Evolutionary conservation across 305 asterid species (phyloP).

Genomic region (Fraxinus sp.): DNA sequence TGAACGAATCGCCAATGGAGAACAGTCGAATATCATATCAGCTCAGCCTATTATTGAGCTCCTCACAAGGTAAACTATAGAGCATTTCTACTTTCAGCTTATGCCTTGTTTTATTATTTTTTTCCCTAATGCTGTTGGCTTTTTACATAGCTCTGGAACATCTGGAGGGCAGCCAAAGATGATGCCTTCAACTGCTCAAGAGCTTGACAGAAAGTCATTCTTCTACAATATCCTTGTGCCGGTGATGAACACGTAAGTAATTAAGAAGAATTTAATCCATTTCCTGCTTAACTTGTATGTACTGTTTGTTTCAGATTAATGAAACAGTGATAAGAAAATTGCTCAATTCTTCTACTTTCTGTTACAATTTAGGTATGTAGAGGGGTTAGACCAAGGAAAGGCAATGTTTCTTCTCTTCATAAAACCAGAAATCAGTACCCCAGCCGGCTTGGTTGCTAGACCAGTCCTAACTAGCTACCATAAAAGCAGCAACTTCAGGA

Average conservation of each 20-base stretch:
- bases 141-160: constrained; percentile 60
- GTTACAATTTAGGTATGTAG: background rate
- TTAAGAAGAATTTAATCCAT: background rate
- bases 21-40: constrained; percentile 58
- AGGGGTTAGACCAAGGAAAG: constrained; percentile 28
- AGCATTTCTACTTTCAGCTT: background rate
- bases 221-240: constrained; percentile 82
- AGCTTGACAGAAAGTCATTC: constrained; percentile 53
- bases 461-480: constrained; percentile 32
- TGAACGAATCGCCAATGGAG: constrained; percentile 72
- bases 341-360: background rate
- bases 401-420: constrained; percentile 36
- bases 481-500: constrained; percentile 29
- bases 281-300: background rate
- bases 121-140: background rate
- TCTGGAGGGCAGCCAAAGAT: constrained; percentile 79
- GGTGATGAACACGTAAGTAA: constrained; percentile 44
- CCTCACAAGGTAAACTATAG: constrained; percentile 51
- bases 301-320: constrained; percentile 36
- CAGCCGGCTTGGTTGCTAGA: constrained; percentile 32
- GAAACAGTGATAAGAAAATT: background rate
- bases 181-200: constrained; percentile 82
- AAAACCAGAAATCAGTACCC: constrained; percentile 32
- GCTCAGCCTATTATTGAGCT: constrained; percentile 67
- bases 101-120: background rate